These are phyloP conservation scores for Lathyrus tuberosus DNA, from an alignment of 306 rosid species.

Conservation along the genomic window DNA sequence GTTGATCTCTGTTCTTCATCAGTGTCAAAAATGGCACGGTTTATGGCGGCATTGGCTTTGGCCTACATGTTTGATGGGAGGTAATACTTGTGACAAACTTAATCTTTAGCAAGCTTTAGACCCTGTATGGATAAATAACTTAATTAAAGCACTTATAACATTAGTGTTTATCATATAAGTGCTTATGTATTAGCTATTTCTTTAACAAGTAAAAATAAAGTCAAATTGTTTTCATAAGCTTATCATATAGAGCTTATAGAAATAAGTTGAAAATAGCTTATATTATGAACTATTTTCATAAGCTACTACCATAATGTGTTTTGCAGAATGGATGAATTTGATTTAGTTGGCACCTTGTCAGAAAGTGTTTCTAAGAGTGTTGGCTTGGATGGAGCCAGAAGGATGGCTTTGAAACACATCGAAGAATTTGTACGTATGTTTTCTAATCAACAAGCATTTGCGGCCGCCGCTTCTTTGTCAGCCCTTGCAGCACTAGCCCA, in stretches of 20 bases:
- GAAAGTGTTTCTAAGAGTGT: conserved; percentile 81
- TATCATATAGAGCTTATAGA: too few relatives aligned
- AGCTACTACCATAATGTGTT: conserved; percentile 5
- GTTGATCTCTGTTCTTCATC: conserved; percentile 95
- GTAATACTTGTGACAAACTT: too few relatives aligned
- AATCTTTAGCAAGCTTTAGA: too few relatives aligned
- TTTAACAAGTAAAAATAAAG: too few relatives aligned
- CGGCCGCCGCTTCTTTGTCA: conserved; percentile 84
- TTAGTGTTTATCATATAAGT: too few relatives aligned
- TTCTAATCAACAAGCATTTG: conserved; percentile 87
- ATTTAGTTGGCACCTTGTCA: conserved; percentile 70
- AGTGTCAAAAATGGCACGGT: conserved; percentile 97
- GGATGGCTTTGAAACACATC: conserved; percentile 92
- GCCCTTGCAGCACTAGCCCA: conserved; percentile 90
- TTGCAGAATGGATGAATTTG: conserved; percentile 97
- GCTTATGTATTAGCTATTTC: too few relatives aligned
- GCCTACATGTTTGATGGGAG: conserved; percentile 99
- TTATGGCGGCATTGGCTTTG: conserved; percentile 98
- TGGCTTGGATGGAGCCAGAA: conserved; percentile 92
- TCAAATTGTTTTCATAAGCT: too few relatives aligned
- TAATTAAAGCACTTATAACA: too few relatives aligned
- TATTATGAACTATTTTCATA: neutral
- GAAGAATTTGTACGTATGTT: conserved; percentile 83
- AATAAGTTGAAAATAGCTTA: too few relatives aligned
- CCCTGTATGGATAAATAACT: too few relatives aligned